Conservation (phyloP, 495 filamentous ascomycete species). For the Xylaria bambusicola region DNA sequence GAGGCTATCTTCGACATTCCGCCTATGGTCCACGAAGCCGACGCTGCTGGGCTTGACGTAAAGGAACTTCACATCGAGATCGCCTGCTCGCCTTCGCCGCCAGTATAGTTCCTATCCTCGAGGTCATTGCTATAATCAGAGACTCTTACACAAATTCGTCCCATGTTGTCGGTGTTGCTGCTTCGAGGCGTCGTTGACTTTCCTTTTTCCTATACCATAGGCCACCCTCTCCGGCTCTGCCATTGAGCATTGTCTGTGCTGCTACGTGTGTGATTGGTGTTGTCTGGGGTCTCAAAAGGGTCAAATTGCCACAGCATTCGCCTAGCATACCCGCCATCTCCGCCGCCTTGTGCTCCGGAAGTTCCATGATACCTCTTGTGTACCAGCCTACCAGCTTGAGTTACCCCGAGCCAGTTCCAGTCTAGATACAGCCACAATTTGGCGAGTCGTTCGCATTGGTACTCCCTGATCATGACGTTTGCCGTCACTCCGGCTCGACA, state of each 20-base stretch:
- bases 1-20: background rate
- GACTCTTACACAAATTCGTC: too few species aligned
- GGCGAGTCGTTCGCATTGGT: conserved; percentile 1
- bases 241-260: conserved; percentile 1
- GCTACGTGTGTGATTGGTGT: background rate
- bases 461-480: conserved; percentile 13
- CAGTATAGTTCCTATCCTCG: background rate
- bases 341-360: conserved; percentile 15
- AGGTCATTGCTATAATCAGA: too few species aligned
- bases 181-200: background rate
- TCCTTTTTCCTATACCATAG: background rate
- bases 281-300: background rate
- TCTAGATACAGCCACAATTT: conserved; percentile 8
- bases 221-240: conserved; percentile 4
- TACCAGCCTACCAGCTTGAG: conserved; percentile 24
- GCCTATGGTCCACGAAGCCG: background rate
- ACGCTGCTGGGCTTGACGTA: background rate
- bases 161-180: too few species aligned
- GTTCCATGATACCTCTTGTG: conserved; percentile 14
- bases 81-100: background rate
- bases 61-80: background rate
- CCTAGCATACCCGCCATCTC: background rate
- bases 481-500: conserved; percentile 7
- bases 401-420: conserved; percentile 20
- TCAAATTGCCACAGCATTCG: background rate